A percentile compares a stretch with the other conserved stretches of the same genome.
Conservation (phyloP, 306 rosid species). For the Prosopis cineraria region DNA sequence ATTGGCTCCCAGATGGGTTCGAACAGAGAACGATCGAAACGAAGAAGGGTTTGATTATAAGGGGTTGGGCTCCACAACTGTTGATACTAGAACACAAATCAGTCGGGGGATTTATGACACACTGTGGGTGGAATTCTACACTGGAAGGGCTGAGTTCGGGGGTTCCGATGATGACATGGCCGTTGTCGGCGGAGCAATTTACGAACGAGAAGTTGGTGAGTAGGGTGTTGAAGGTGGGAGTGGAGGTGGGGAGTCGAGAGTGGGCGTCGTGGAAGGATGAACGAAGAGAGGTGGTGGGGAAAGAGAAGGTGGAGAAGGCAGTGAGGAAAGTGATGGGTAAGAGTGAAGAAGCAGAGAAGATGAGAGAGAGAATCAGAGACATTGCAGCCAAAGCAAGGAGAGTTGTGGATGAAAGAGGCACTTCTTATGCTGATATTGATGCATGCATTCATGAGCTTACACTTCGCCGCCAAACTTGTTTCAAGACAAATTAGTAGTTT, state of each 20-base stretch:
- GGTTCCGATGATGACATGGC: slow-evolving; percentile 74
- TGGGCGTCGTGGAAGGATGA: slow-evolving; percentile 46
- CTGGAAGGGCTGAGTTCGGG: slow-evolving; percentile 59
- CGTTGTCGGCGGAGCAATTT: slow-evolving; percentile 72
- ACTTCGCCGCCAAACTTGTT: background rate
- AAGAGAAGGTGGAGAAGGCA: slow-evolving; percentile 53
- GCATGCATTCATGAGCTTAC: slow-evolving; percentile 50
- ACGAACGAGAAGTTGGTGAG: slow-evolving; percentile 68
- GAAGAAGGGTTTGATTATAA: slow-evolving; percentile 53
- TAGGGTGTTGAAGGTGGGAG: slow-evolving; percentile 52
- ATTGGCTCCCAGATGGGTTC: slow-evolving; percentile 43
- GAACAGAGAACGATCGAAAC: slow-evolving; percentile 52
- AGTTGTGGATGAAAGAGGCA: slow-evolving; percentile 55
- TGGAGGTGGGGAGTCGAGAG: slow-evolving; percentile 62
- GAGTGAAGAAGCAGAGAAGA: slow-evolving; percentile 49
- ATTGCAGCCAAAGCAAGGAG: slow-evolving; percentile 45
- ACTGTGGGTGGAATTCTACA: slow-evolving; percentile 83
- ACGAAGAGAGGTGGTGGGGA: slow-evolving; percentile 42
- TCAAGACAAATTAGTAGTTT: background rate
- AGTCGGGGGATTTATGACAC: slow-evolving; percentile 70
- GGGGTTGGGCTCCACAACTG: slow-evolving; percentile 77
- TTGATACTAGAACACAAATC: slow-evolving; percentile 59
- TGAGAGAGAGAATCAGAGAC: slow-evolving; percentile 48
- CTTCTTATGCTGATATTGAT: slow-evolving; percentile 40
- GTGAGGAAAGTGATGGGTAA: slow-evolving; percentile 54